Conservation (phyloP, 257 asterid species). For the Ligustrum vulgare region DNA sequence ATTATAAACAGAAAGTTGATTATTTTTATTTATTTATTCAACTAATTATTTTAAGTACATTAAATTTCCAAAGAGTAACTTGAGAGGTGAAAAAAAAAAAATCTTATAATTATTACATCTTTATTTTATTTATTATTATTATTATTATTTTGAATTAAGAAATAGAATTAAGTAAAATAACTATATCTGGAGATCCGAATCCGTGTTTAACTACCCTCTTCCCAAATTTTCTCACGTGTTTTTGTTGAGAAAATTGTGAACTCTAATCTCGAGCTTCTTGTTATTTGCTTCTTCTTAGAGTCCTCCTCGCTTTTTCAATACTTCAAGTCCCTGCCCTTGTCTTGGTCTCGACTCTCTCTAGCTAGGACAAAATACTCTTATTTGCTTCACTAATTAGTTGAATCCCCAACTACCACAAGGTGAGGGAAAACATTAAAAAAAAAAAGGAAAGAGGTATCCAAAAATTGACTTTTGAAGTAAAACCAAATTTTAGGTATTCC, state of each 20-base stretch:
- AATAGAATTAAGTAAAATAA: background rate
- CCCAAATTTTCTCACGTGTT: no score
- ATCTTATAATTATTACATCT: no score
- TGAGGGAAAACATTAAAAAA: no score
- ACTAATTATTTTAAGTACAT: background rate
- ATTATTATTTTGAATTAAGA: background rate
- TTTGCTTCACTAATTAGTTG: background rate
- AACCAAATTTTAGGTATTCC: background rate
- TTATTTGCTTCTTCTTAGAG: no score
- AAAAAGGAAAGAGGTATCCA: no score
- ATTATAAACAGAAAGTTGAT: background rate
- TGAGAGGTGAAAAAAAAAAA: background rate
- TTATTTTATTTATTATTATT: no score
- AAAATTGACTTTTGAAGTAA: background rate
- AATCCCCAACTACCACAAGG: background rate
- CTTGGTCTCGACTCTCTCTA: no score
- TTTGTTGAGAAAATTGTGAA: no score
- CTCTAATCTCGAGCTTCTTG: no score
- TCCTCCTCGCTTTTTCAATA: no score
- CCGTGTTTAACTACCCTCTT: background rate
- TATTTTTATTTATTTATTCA: background rate
- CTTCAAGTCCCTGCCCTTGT: no score
- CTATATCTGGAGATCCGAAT: background rate
- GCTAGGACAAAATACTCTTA: no score
- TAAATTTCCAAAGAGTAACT: background rate